A percentile compares a stretch with the other conserved stretches of the same genome.
Conservation (phyloP, 495 filamentous ascomycete species). For the Hypoxylon perforatum region DNA sequence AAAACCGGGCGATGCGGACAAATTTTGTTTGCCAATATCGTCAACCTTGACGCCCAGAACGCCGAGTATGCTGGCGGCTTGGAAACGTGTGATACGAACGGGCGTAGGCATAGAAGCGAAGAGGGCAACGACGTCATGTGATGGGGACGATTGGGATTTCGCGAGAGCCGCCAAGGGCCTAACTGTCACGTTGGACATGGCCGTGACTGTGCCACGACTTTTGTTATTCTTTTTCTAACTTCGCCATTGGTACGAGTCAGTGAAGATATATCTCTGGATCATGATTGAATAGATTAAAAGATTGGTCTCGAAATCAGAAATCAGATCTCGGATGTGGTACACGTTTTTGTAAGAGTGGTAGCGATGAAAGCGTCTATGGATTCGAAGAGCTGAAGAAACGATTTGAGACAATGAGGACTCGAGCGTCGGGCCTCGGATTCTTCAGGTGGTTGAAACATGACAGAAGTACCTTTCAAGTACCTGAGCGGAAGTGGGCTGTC, state of each 20-base stretch:
- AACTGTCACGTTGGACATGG: slow-evolving; percentile 34
- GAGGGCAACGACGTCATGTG: slow-evolving; percentile 36
- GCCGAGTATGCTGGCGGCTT: slow-evolving; percentile 31
- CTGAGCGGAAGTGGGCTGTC: slow-evolving; percentile 2
- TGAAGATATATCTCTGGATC: not conserved
- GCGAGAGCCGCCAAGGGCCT: slow-evolving; percentile 36
- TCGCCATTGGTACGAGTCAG: slow-evolving; percentile 30
- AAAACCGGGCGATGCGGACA: not conserved
- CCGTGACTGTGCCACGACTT: slow-evolving; percentile 22
- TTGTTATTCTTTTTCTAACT: slow-evolving; percentile 10
- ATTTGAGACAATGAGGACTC: slow-evolving; percentile 12
- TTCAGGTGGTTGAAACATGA: slow-evolving; percentile 13
- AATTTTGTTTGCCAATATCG: slow-evolving; percentile 35
- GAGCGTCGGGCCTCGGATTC: not conserved
- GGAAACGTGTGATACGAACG: slow-evolving; percentile 20
- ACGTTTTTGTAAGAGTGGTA: not conserved
- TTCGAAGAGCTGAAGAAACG: slow-evolving; percentile 27
- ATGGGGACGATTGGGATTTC: slow-evolving; percentile 28
- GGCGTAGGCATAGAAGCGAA: slow-evolving; percentile 26
- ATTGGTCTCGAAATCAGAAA: slow-evolving; percentile 35
- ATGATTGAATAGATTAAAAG: slow-evolving; percentile 22
- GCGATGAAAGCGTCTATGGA: not conserved
- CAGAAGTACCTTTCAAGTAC: slow-evolving; percentile 29
- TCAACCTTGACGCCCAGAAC: slow-evolving; percentile 35
- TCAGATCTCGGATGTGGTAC: slow-evolving; percentile 15